A percentile compares a stretch with the other conserved stretches of the same genome.
These are phyloP conservation scores for Aureobasidium vineae DNA, from an alignment of 2,329 filamentous ascomycete genomes.

Conservation along the genomic window DNA sequence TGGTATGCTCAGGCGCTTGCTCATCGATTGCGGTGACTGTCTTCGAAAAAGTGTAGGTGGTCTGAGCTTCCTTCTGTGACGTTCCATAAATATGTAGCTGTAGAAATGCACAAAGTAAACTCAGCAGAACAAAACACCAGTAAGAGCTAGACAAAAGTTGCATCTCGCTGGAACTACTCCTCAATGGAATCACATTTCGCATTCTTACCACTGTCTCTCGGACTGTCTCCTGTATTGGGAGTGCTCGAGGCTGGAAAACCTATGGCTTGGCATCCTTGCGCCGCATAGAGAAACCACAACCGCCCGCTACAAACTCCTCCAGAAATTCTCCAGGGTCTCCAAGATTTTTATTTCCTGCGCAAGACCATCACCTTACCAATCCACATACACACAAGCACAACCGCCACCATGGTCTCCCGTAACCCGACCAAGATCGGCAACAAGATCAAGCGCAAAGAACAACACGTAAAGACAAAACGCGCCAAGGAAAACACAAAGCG, in stretches of 20 bases:
- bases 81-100: neutral
- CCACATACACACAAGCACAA: neutral
- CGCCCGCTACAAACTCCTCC: neutral
- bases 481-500: constrained; percentile 69
- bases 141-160: too few relatives aligned
- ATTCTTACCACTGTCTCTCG: too few relatives aligned
- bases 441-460: constrained; percentile 73
- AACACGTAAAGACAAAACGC: constrained; percentile 79
- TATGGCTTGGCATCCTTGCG: too few relatives aligned
- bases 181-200: too few relatives aligned
- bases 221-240: too few relatives aligned
- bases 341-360: constrained; percentile 1
- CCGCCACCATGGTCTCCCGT: constrained; percentile 29
- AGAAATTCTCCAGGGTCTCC: constrained; percentile 2
- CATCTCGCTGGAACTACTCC: too few relatives aligned
- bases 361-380: neutral
- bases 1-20: neutral
- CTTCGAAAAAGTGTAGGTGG: neutral
- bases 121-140: too few relatives aligned
- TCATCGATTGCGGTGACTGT: neutral
- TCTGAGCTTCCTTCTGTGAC: neutral
- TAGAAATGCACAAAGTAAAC: too few relatives aligned
- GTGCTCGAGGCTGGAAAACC: too few relatives aligned
- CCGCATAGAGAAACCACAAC: neutral
- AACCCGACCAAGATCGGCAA: constrained; percentile 39